These are phyloP conservation scores for Gaultheria prostrata DNA, from an alignment of 148 eudicot genomes.

Conservation along the genomic window DNA sequence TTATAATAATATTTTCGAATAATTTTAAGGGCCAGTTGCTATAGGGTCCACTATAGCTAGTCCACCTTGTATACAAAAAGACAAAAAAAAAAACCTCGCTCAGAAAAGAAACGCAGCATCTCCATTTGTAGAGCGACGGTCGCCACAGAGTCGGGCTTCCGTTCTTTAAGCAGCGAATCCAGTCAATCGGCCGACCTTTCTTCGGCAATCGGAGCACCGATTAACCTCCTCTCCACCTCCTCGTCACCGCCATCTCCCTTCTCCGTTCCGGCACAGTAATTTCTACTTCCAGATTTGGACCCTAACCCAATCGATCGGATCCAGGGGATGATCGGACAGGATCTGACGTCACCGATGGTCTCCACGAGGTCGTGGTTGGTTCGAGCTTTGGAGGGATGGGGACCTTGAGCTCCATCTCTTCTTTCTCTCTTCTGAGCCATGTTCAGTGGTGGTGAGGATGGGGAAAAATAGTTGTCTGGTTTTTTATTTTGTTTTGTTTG, in stretches of 20 bases:
- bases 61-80: too few species aligned
- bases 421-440: slow-evolving; percentile 77
- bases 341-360: background rate
- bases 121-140: too few species aligned
- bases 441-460: background rate
- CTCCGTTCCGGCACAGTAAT: background rate
- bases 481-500: background rate
- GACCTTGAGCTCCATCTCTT: slow-evolving; percentile 66
- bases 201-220: slow-evolving; percentile 61
- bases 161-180: too few species aligned
- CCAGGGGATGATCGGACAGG: slow-evolving; percentile 7
- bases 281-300: slow-evolving; percentile 5
- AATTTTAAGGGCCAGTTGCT: too few species aligned
- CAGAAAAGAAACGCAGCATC: too few species aligned
- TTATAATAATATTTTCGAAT: too few species aligned
- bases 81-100: too few species aligned
- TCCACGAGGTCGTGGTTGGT: slow-evolving; percentile 12
- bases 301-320: slow-evolving; percentile 27
- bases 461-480: background rate
- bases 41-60: too few species aligned
- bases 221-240: slow-evolving; percentile 27
- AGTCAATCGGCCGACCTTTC: slow-evolving; percentile 65
- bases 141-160: too few species aligned
- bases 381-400: slow-evolving; percentile 25
- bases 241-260: background rate